Conservation (phyloP, 768 basidiomycete genomes). For the Collybiopsis confluens region DNA sequence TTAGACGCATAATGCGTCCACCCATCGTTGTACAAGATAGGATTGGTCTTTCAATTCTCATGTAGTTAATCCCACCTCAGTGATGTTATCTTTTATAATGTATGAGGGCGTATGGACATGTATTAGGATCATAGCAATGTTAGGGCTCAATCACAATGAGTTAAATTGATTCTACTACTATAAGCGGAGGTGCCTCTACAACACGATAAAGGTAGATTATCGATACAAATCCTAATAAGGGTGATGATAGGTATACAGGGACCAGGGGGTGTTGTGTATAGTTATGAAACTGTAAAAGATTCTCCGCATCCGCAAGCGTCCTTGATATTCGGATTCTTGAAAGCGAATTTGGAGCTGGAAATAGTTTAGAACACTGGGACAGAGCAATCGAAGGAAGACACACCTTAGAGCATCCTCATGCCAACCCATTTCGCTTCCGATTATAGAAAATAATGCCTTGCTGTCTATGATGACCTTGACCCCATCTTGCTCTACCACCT, state of each 20-base stretch:
- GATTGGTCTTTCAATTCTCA: not conserved
- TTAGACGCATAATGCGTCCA: slow-evolving; percentile 37
- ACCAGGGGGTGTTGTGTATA: slow-evolving; percentile 15
- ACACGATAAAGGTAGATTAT: slow-evolving; percentile 5
- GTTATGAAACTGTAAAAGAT: slow-evolving; percentile 69
- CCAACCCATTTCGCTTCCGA: slow-evolving; percentile 99
- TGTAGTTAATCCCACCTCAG: not conserved
- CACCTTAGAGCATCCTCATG: slow-evolving; percentile 86
- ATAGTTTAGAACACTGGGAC: slow-evolving; percentile 7
- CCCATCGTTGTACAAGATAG: not conserved
- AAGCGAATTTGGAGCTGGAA: slow-evolving; percentile 70
- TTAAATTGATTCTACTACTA: too few species aligned
- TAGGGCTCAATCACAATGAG: too few species aligned
- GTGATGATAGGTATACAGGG: not conserved
- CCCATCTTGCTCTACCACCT: slow-evolving; percentile 93
- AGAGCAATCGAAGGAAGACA: slow-evolving; percentile 21
- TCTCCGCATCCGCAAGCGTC: slow-evolving; percentile 95
- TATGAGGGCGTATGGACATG: not conserved
- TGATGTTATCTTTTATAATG: not conserved
- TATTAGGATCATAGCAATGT: too few species aligned
- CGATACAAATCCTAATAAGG: slow-evolving; percentile 5
- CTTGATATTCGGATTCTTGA: slow-evolving; percentile 90
- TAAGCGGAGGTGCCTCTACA: not conserved
- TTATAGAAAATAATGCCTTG: slow-evolving; percentile 96
- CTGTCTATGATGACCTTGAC: slow-evolving; percentile 92